Evolutionary conservation across 257 asterid species (phyloP).

Genomic region (Schizonepeta tenuifolia): DNA sequence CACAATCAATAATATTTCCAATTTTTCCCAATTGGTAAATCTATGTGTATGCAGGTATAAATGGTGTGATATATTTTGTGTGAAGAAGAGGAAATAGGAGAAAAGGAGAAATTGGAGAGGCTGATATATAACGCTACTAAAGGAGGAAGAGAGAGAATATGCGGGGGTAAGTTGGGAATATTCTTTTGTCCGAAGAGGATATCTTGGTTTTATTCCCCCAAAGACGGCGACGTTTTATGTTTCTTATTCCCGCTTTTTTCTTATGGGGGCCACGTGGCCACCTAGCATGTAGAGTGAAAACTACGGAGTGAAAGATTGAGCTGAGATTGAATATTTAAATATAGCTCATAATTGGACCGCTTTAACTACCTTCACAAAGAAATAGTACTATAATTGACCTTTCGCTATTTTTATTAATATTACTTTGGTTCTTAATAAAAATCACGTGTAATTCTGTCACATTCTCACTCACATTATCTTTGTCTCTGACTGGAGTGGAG

Average conservation of each 20-base stretch:
- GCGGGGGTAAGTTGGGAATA: conserved; percentile 63
- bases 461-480: no score
- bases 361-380: no score
- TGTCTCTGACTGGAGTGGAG: no score
- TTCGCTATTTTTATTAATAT: neutral
- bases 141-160: conserved; percentile 48
- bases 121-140: conserved; percentile 35
- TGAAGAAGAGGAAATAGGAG: conserved; percentile 20
- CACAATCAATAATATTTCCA: neutral
- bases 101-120: neutral
- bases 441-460: no score
- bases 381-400: neutral
- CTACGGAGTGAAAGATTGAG: neutral
- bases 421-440: neutral
- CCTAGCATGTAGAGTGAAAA: neutral
- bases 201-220: conserved; percentile 63
- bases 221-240: conserved; percentile 30
- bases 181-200: conserved; percentile 67
- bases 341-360: no score
- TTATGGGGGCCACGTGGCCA: conserved; percentile 24
- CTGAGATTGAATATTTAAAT: no score
- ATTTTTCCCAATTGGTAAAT: neutral
- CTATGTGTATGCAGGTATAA: neutral
- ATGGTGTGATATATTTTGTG: neutral
- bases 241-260: conserved; percentile 11